A percentile compares a stretch with the other conserved stretches of the same genome.
Conservation (phyloP, 2,329 filamentous ascomycete species). For the Colletotrichum orchidophilum region DNA sequence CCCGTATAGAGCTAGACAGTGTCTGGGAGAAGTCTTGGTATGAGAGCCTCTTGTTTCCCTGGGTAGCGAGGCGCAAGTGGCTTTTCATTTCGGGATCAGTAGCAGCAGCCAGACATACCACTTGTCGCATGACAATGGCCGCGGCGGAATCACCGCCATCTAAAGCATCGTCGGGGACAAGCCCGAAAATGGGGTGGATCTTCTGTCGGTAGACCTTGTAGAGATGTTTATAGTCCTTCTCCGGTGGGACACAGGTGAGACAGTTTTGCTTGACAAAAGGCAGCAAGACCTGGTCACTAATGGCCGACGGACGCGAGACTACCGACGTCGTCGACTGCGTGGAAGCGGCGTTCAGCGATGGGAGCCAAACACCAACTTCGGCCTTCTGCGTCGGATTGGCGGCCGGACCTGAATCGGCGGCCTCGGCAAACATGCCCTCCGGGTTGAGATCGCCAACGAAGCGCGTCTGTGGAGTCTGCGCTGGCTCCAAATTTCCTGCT, state of each 20-base stretch:
- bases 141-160: conserved; percentile 44
- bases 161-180: conserved; percentile 53
- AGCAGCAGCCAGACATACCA: conserved; percentile 64
- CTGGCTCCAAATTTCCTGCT: not conserved
- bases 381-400: conserved; percentile 55
- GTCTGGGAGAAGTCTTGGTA: conserved; percentile 59
- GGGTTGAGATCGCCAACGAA: conserved; percentile 70
- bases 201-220: conserved; percentile 59
- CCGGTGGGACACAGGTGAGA: conserved; percentile 57
- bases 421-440: conserved; percentile 68
- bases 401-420: conserved; percentile 52
- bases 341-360: conserved; percentile 41
- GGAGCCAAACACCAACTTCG: conserved; percentile 66
- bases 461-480: conserved; percentile 41
- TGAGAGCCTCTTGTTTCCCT: conserved; percentile 49
- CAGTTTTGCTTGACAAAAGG: conserved; percentile 57
- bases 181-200: conserved; percentile 64
- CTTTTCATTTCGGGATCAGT: conserved; percentile 56
- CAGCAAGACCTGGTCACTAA: conserved; percentile 50
- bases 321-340: conserved; percentile 43
- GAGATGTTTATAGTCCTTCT: conserved; percentile 55
- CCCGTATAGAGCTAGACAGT: conserved; percentile 58
- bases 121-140: conserved; percentile 59
- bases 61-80: conserved; percentile 55
- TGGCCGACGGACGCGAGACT: conserved; percentile 42